These are phyloP conservation scores for Eutypa lata DNA, from an alignment of 2,329 filamentous ascomycete species.

Conservation along the genomic window DNA sequence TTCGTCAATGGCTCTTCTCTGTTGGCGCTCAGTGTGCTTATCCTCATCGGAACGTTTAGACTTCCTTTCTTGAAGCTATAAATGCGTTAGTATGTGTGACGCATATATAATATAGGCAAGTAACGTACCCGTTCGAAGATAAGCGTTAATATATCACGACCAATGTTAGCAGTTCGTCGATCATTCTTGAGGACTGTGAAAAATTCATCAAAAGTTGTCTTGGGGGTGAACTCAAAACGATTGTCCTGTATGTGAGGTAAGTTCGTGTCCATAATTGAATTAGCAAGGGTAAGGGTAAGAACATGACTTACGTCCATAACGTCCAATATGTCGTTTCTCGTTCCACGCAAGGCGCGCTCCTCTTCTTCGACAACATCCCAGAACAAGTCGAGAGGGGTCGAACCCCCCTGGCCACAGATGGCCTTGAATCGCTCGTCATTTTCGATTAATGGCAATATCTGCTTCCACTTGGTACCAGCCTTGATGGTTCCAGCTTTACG, in stretches of 20 bases:
- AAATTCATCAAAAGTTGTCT: constrained; percentile 89
- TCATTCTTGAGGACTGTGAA: constrained; percentile 77
- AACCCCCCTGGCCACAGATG: constrained; percentile 81
- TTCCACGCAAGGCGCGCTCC: constrained; percentile 77
- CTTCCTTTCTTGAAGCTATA: constrained; percentile 83
- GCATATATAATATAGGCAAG: neutral
- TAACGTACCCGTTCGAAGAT: constrained; percentile 75
- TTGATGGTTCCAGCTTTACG: constrained; percentile 77
- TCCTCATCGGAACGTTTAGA: constrained; percentile 73
- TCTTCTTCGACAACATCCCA: constrained; percentile 96
- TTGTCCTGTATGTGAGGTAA: constrained; percentile 64
- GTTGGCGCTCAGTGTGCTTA: constrained; percentile 78
- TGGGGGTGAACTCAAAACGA: constrained; percentile 83
- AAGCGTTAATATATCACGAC: constrained; percentile 71
- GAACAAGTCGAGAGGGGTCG: constrained; percentile 85
- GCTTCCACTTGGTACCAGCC: constrained; percentile 85
- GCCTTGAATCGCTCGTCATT: constrained; percentile 78
- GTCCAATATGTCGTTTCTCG: constrained; percentile 80
- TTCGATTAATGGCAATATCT: constrained; percentile 71
- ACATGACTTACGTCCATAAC: constrained; percentile 71
- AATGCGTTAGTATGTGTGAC: constrained; percentile 16
- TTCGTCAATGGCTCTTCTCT: constrained; percentile 79
- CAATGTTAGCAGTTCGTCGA: constrained; percentile 82
- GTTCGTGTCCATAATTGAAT: constrained; percentile 8
- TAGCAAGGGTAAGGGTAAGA: neutral